These are phyloP conservation scores for Plasmopara viticola DNA, from an alignment of 352 stramenopile species.

Conservation along the genomic window DNA sequence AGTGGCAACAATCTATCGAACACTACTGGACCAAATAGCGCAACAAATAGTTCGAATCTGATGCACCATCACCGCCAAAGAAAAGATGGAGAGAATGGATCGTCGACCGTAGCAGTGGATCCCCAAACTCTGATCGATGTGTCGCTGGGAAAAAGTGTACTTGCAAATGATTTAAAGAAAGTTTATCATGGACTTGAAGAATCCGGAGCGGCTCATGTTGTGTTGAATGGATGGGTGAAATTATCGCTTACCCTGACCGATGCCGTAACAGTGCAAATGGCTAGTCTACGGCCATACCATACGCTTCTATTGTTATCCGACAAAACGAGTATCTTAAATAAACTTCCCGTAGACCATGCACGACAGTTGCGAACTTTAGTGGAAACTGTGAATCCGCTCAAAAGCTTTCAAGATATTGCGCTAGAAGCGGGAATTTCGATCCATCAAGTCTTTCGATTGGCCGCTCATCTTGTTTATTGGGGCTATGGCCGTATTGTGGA, in stretches of 20 bases:
- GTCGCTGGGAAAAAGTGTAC: conserved; percentile 60
- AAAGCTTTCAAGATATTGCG: conserved; percentile 80
- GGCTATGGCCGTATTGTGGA: conserved; percentile 74
- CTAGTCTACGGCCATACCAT: conserved; percentile 74
- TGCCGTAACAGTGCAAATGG: conserved; percentile 47
- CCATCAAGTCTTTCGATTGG: conserved; percentile 76
- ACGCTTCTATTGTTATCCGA: conserved; percentile 69
- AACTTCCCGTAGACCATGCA: conserved; percentile 70
- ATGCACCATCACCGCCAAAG: conserved; percentile 27
- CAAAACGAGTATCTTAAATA: conserved; percentile 52
- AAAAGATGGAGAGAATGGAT: conserved; percentile 29
- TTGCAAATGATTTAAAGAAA: conserved; percentile 82
- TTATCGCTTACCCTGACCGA: conserved; percentile 78
- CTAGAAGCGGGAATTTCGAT: conserved; percentile 72
- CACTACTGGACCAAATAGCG: conserved; percentile 16
- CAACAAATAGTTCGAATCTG: conserved; percentile 18
- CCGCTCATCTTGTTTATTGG: conserved; percentile 82
- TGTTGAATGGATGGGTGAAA: conserved; percentile 84
- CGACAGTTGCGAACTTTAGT: conserved; percentile 69
- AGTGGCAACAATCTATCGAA: conserved; percentile 24
- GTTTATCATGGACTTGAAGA: conserved; percentile 82
- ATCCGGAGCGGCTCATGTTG: conserved; percentile 62
- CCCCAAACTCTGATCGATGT: conserved; percentile 81
- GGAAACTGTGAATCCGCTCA: conserved; percentile 68
- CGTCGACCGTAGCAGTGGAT: conserved; percentile 51